These are phyloP conservation scores for Carex kokanica DNA, from an alignment of 176 grass and related monocot species.

Conservation along the genomic window DNA sequence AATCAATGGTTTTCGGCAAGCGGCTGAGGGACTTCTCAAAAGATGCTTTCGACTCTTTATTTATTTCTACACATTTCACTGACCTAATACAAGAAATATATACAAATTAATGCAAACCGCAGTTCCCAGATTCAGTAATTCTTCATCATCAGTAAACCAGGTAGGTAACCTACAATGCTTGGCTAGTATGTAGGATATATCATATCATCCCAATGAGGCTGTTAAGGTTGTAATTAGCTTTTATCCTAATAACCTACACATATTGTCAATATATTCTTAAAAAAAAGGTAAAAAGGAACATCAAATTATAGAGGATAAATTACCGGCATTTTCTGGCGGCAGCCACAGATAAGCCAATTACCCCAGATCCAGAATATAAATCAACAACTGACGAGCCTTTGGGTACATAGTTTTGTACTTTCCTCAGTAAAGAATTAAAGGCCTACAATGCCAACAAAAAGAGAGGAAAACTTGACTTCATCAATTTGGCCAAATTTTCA, in stretches of 20 bases:
- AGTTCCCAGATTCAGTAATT: not conserved
- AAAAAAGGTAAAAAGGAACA: not conserved
- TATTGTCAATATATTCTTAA: not conserved
- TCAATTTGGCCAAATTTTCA: not conserved
- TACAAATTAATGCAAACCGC: not conserved
- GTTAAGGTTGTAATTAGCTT: not conserved
- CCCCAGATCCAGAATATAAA: slow-evolving; percentile 84
- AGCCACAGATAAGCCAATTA: slow-evolving; percentile 80
- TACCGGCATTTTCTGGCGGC: slow-evolving; percentile 83
- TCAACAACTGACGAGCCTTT: slow-evolving; percentile 93
- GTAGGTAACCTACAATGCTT: not conserved
- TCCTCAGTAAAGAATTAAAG: slow-evolving; percentile 82
- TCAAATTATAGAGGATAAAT: slow-evolving; percentile 19
- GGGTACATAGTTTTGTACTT: slow-evolving; percentile 84
- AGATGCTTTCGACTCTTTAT: slow-evolving; percentile 82
- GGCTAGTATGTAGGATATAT: not conserved
- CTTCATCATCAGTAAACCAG: not conserved
- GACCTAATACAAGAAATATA: slow-evolving; percentile 51
- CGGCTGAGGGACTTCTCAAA: slow-evolving; percentile 88
- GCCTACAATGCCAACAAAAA: slow-evolving; percentile 53
- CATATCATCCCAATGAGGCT: not conserved
- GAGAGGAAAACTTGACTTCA: not conserved
- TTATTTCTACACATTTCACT: slow-evolving; percentile 97
- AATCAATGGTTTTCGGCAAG: slow-evolving; percentile 59
- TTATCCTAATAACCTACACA: not conserved